These are phyloP conservation scores for Peronospora destructor DNA, from an alignment of 352 stramenopile genomes.

Conservation along the genomic window DNA sequence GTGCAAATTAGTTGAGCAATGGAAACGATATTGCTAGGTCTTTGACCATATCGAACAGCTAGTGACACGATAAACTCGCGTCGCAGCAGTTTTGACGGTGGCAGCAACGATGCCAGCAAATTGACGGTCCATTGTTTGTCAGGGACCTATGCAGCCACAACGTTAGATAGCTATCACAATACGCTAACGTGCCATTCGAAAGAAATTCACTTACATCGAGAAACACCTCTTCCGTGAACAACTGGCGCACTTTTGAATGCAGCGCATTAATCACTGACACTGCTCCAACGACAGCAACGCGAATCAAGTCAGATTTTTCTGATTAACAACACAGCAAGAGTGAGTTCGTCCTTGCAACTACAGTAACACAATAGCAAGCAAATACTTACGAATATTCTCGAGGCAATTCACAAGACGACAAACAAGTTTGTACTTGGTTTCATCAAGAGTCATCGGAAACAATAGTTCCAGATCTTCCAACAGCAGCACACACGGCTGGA, in stretches of 20 bases:
- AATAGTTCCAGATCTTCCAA: slow-evolving; percentile 73
- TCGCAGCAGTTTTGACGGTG: slow-evolving; percentile 24
- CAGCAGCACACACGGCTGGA: slow-evolving; percentile 61
- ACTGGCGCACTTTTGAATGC: slow-evolving; percentile 57
- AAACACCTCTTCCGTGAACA: slow-evolving; percentile 70
- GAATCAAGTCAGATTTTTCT: slow-evolving; percentile 27
- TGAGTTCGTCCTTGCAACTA: not conserved
- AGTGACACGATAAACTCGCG: slow-evolving; percentile 49
- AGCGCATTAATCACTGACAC: slow-evolving; percentile 46
- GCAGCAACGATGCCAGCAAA: slow-evolving; percentile 42
- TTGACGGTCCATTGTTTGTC: slow-evolving; percentile 48
- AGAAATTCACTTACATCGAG: slow-evolving; percentile 42
- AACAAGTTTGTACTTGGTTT: slow-evolving; percentile 65
- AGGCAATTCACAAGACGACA: slow-evolving; percentile 52
- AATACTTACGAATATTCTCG: slow-evolving; percentile 46
- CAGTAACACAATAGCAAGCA: not conserved
- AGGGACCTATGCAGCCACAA: slow-evolving; percentile 35
- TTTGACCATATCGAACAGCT: slow-evolving; percentile 69
- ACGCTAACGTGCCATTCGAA: not conserved
- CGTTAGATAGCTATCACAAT: not conserved
- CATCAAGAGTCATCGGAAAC: slow-evolving; percentile 63
- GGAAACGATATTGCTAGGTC: slow-evolving; percentile 58
- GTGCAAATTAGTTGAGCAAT: slow-evolving; percentile 42
- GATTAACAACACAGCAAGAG: not conserved
- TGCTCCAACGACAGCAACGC: slow-evolving; percentile 58